Percentiles rank a stretch among this genome's conserved stretches.
These are phyloP conservation scores for Pleomassaria siparia DNA, from an alignment of 2,329 filamentous ascomycete species.

Conservation along the genomic window DNA sequence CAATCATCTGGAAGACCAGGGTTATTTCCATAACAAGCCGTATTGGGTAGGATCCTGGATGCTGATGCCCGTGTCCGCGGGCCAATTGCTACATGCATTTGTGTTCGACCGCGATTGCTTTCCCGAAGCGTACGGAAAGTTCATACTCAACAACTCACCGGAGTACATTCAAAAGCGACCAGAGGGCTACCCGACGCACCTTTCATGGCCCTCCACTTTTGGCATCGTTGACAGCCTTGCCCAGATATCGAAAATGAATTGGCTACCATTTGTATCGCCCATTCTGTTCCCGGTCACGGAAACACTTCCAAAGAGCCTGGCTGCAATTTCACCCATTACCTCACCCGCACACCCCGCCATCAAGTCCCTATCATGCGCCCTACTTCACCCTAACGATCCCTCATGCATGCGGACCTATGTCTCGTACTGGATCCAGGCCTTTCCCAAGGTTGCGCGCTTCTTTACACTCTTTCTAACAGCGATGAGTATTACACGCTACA, in stretches of 20 bases:
- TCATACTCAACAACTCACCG: slow-evolving; percentile 70
- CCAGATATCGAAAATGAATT: slow-evolving; percentile 76
- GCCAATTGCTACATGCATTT: slow-evolving; percentile 54
- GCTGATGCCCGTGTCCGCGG: slow-evolving; percentile 52
- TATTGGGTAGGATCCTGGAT: slow-evolving; percentile 61
- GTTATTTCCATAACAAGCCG: slow-evolving; percentile 66
- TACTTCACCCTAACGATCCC: slow-evolving; percentile 83
- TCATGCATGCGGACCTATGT: slow-evolving; percentile 86
- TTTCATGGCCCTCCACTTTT: slow-evolving; percentile 74
- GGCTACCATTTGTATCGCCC: slow-evolving; percentile 86
- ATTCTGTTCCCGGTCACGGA: slow-evolving; percentile 75
- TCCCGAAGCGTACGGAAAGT: slow-evolving; percentile 60
- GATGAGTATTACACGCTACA: slow-evolving; percentile 69
- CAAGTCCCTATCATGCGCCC: slow-evolving; percentile 80
- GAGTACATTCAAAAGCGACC: slow-evolving; percentile 79
- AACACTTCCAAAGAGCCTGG: slow-evolving; percentile 66
- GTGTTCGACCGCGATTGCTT: slow-evolving; percentile 56
- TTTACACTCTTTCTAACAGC: slow-evolving; percentile 74
- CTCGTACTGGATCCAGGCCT: slow-evolving; percentile 81
- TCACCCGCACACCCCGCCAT: slow-evolving; percentile 85
- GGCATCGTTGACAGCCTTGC: slow-evolving; percentile 80
- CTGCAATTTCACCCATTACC: slow-evolving; percentile 73
- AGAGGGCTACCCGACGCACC: slow-evolving; percentile 62
- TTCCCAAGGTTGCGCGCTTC: slow-evolving; percentile 76
- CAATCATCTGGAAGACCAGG: slow-evolving; percentile 76